Evolutionary conservation across 345 rosid species (phyloP).

Genomic region (Eucalyptus brandiana): DNA sequence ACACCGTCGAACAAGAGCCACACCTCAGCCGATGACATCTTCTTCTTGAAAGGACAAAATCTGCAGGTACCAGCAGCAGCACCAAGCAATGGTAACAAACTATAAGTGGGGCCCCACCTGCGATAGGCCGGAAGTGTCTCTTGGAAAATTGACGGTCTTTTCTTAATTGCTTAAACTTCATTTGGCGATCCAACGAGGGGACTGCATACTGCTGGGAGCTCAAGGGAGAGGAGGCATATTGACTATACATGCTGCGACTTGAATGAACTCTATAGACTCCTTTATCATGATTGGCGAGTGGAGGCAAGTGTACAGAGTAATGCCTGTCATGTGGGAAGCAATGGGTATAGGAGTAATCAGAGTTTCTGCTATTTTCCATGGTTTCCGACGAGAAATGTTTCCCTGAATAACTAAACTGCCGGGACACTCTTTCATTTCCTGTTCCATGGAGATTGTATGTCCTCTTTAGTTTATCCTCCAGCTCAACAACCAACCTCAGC

Average conservation of each 20-base stretch:
- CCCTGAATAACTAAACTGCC: background rate
- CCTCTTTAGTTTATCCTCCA: background rate
- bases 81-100: slow-evolving; percentile 49
- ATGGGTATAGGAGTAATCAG: background rate
- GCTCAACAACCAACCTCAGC: background rate
- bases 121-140: slow-evolving; percentile 58
- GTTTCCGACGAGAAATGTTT: slow-evolving; percentile 5
- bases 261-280: slow-evolving; percentile 2
- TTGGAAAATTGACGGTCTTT: slow-evolving; percentile 37
- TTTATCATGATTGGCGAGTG: background rate
- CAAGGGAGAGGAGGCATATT: slow-evolving; percentile 28
- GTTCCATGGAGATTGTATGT: background rate
- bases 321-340: background rate
- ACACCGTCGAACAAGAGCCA: slow-evolving; percentile 54
- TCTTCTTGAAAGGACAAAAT: slow-evolving; percentile 56
- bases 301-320: background rate
- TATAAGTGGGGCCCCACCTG: slow-evolving; percentile 79
- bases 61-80: slow-evolving; percentile 60
- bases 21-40: slow-evolving; percentile 64
- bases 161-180: slow-evolving; percentile 21
- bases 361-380: background rate
- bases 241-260: background rate
- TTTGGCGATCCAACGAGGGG: slow-evolving; percentile 16
- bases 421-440: background rate
- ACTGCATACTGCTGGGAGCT: slow-evolving; percentile 44